These are phyloP conservation scores for Neocucurbitaria cava DNA, from an alignment of 2,329 filamentous ascomycete genomes.

Conservation along the genomic window DNA sequence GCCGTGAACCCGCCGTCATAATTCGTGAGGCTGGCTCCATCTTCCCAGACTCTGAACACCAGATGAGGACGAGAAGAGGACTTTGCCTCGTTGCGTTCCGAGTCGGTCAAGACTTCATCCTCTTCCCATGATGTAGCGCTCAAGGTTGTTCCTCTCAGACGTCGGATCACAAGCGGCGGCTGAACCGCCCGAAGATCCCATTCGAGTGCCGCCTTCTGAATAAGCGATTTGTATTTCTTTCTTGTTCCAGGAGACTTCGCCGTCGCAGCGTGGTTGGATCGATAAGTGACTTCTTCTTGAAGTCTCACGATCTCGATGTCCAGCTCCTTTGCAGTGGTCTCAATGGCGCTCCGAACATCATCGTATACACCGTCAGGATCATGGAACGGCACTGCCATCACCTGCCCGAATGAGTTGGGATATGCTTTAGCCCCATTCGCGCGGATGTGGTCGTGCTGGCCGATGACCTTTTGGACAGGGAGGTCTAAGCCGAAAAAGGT, in stretches of 20 bases:
- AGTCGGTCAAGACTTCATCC: background rate
- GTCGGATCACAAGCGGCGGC: no score
- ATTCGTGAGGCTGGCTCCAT: background rate
- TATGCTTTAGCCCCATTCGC: no score
- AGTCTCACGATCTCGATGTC: slow-evolving; percentile 2
- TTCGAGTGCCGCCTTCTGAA: no score
- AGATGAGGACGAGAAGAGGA: background rate
- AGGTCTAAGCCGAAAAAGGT: slow-evolving; percentile 1
- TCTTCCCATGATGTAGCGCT: background rate
- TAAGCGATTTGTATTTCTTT: background rate
- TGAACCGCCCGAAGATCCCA: no score
- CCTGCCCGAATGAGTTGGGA: no score
- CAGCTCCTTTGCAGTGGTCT: background rate
- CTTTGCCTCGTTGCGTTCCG: background rate
- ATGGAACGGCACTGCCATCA: slow-evolving; percentile 9
- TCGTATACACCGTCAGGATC: slow-evolving; percentile 13
- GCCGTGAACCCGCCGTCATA: slow-evolving; percentile 14
- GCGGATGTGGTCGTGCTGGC: slow-evolving; percentile 17
- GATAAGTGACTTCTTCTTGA: background rate
- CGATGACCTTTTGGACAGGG: background rate
- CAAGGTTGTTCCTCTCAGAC: background rate
- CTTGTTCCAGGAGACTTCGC: slow-evolving; percentile 8
- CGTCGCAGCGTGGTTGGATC: slow-evolving; percentile 4
- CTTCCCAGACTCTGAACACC: slow-evolving; percentile 16
- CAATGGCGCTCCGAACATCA: slow-evolving; percentile 1